These are phyloP conservation scores for Solanum rostratum DNA, from an alignment of 257 asterid genomes.

Conservation along the genomic window DNA sequence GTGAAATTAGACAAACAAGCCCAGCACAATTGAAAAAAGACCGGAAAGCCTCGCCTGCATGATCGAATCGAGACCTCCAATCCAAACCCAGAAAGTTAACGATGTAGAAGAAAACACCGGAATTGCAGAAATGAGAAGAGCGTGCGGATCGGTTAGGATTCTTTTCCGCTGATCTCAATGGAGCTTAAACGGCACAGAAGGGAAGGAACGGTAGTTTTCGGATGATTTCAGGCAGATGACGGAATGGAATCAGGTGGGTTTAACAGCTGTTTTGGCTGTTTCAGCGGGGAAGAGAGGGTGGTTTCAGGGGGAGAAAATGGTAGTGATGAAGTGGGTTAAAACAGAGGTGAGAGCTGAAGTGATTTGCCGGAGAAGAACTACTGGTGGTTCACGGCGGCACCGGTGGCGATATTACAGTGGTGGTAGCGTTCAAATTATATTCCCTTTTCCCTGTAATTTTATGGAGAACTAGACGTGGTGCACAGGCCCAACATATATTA, in stretches of 20 bases:
- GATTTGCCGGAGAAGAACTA: not conserved
- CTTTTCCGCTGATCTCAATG: not conserved
- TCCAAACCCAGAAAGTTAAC: not conserved
- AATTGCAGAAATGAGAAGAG: not conserved
- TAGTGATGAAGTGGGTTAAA: not conserved
- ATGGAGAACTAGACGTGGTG: too few species aligned
- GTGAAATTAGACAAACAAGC: not conserved
- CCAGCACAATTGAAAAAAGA: not conserved
- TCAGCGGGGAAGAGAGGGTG: not conserved
- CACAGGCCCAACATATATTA: too few species aligned
- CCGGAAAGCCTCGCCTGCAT: not conserved
- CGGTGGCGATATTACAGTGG: not conserved
- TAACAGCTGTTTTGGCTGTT: not conserved
- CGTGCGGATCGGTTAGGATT: not conserved
- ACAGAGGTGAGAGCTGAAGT: not conserved
- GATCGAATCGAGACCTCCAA: not conserved
- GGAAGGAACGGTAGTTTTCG: not conserved
- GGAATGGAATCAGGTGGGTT: not conserved
- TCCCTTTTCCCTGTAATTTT: too few species aligned
- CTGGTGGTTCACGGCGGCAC: not conserved
- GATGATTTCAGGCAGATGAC: not conserved
- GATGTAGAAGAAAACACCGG: not conserved
- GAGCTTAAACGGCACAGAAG: not conserved
- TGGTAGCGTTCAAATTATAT: not conserved
- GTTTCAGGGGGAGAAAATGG: not conserved